phyloP scores from a whole-genome alignment of 2,329 filamentous ascomycete genomes.

The Colletotrichum nymphaeae region DNA sequence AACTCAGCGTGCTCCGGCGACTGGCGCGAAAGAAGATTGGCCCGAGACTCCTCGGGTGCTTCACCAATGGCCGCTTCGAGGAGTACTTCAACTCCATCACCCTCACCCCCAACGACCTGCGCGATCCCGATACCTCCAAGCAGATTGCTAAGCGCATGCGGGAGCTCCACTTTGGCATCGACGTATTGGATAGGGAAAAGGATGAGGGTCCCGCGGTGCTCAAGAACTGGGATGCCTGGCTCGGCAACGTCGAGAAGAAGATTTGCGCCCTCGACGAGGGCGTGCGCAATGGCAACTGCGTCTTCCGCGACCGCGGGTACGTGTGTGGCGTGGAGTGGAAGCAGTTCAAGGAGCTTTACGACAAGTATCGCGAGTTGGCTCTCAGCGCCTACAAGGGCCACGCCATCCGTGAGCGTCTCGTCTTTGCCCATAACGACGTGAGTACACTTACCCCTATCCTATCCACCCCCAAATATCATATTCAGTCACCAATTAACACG shows the following conservation, averaged over 20 bases:
- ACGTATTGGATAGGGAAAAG: conserved; percentile 82
- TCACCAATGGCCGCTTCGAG: conserved; percentile 94
- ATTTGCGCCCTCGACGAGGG: conserved; percentile 69
- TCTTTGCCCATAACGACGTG: conserved; percentile 99
- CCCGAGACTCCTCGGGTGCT: conserved; percentile 89
- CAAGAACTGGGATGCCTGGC: conserved; percentile 96
- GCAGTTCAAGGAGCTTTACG: conserved; percentile 78
- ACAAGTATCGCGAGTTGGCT: conserved; percentile 83
- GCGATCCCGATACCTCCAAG: conserved; percentile 83
- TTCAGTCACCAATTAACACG: not conserved
- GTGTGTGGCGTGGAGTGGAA: conserved; percentile 89
- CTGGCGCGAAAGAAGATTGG: conserved; percentile 94
- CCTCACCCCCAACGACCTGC: conserved; percentile 80
- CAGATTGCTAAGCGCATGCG: conserved; percentile 98
- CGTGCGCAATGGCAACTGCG: conserved; percentile 53
- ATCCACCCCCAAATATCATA: not conserved
- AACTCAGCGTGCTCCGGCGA: conserved; percentile 86
- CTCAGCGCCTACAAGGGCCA: conserved; percentile 76
- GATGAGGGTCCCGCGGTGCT: conserved; percentile 85
- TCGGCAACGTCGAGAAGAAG: conserved; percentile 72
- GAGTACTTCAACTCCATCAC: conserved; percentile 90
- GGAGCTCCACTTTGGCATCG: conserved; percentile 93
- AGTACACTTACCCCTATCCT: conserved; percentile 47
- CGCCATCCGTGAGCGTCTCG: conserved; percentile 77
- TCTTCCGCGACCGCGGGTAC: conserved; percentile 60